Base-by-base conservation (phyloP, 441 rosid species). In the Isatis lusitanica region DNA sequence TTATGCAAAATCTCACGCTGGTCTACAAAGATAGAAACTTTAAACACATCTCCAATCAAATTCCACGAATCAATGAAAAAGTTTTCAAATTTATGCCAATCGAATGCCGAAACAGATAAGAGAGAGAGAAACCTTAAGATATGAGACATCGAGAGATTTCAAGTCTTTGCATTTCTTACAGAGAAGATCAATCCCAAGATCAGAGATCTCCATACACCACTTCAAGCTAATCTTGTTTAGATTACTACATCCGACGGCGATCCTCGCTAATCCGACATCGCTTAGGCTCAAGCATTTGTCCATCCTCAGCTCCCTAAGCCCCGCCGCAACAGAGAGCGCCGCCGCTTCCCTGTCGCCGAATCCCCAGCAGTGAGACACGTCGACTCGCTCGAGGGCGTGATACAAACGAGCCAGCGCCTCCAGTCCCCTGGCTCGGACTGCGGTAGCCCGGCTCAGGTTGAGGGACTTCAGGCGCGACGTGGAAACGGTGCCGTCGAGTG, bases 161-260 rank as follows among this genome's bases (percentile, higher is more conserved):
- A 94, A 84, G 7, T 66, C 80, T 10, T 42, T 18, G 63, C 95
- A 87, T 71, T 90, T 94, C 80, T 87, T 89, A 79, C 94, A 89
- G 85, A 94, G 80, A 61, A 94, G 91, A 80, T 90, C 95, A 44
- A 94, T 73, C 53, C 92, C 95, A 33, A 91, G 71, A 83, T 91
- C 95, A 52, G 90, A 78, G 67, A 90, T 88, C 87, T 94, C 91
- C 91, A 91, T 78, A 73, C 98, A 94, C 98, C 98, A 94, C 67
- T 88, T 94, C 88, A 94, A 81, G 77, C 98, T 90, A 68, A 91
- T 51, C 78, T 74, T 88, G 77, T 85, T 89, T 67, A 94, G 74
- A 28, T 79, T 83, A 62, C 56, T 73, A 63, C 97, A 92, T 48
- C 90, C 83, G n/a, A 94, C 80, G 13, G 87, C 97, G 38, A 91